Conservation (phyloP, 2,329 filamentous ascomycete species). For the Claviceps sp. region DNA sequence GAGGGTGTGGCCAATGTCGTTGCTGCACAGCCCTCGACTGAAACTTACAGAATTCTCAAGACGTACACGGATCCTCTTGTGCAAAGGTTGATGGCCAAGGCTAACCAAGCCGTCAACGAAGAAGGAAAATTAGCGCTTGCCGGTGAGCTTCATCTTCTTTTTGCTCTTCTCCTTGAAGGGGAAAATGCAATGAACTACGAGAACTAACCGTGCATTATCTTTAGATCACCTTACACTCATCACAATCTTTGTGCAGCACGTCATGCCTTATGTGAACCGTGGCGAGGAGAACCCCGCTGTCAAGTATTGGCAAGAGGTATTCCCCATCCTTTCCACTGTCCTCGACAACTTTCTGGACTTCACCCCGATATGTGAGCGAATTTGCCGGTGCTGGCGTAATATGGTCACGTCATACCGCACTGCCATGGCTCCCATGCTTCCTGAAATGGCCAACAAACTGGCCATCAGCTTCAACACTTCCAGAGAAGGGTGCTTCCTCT, state of each 20-base stretch:
- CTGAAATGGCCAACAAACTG: slow-evolving; percentile 76
- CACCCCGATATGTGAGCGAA: slow-evolving; percentile 77
- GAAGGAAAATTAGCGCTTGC: slow-evolving; percentile 76
- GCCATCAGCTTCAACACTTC: slow-evolving; percentile 74
- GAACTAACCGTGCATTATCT: not conserved
- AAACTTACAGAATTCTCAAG: slow-evolving; percentile 77
- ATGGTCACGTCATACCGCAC: slow-evolving; percentile 95
- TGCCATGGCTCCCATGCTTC: slow-evolving; percentile 72
- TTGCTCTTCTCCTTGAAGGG: not conserved
- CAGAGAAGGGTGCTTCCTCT: slow-evolving; percentile 92
- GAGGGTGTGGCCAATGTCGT: slow-evolving; percentile 91
- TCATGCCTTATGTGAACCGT: slow-evolving; percentile 59
- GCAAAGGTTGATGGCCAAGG: slow-evolving; percentile 70
- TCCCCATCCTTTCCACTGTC: slow-evolving; percentile 75
- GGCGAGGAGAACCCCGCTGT: slow-evolving; percentile 76
- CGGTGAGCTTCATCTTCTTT: slow-evolving; percentile 33
- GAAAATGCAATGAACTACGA: not conserved
- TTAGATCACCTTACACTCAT: slow-evolving; percentile 80
- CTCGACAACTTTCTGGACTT: slow-evolving; percentile 79
- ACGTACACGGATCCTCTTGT: slow-evolving; percentile 88
- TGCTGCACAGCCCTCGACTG: slow-evolving; percentile 65
- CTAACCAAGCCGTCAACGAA: slow-evolving; percentile 72
- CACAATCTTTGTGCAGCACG: slow-evolving; percentile 72
- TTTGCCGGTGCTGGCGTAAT: slow-evolving; percentile 91
- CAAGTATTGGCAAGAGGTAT: slow-evolving; percentile 90